Base-by-base conservation (phyloP, 176 grass and related monocot genomes). In the Dendrocalamus sinicus region DNA sequence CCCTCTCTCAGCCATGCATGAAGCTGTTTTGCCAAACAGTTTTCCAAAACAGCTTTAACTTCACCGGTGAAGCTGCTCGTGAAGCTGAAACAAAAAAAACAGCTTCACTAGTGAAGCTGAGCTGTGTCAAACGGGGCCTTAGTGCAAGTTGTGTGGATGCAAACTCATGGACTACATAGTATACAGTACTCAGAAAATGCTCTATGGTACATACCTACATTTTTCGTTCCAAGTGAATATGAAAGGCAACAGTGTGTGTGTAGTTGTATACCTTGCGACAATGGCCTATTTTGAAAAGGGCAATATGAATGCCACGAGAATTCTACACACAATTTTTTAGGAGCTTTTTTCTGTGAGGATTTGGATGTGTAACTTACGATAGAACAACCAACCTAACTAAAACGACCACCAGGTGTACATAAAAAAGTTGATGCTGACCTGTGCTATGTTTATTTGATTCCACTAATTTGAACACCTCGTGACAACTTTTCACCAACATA, bases 351-450 rank as follows among this genome's bases (percentile, higher is more conserved):
- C 12, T 32, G 62, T 15, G 16, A 23, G 28, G 23, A 30, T 67
- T 84, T 48, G 7, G 63, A 72, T 9, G 71, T 61, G 9, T 2
- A 59, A 46, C 24, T 13, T 16, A 20, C 22, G 0, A 40, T 12
- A 32, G 57, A 80, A 73, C 47, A 64, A 28, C 43, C 37, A 77
- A 55, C 35, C 50, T 85, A 69, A 72, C 15, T 23, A 70, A 20
- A 70, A 46, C 4, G 20, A 46, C 14, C n/a, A 30, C 4, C 63
- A 8, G 16, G 46, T 41, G 72, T 13, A 52, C 17, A 24, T 11
- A 46, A 22, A 47, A 43, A 47, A 32, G 39, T 11, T 24, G n/a
- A 44, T 20, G 40, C 20, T 26, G 6, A 52, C 52, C 9, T 10
- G 15, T 74, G 14, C 46, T 64, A 28, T 20, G 24, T 53, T 8